These are phyloP conservation scores for Dothistroma septosporum DNA, from an alignment of 2,329 filamentous ascomycete genomes.

Conservation along the genomic window DNA sequence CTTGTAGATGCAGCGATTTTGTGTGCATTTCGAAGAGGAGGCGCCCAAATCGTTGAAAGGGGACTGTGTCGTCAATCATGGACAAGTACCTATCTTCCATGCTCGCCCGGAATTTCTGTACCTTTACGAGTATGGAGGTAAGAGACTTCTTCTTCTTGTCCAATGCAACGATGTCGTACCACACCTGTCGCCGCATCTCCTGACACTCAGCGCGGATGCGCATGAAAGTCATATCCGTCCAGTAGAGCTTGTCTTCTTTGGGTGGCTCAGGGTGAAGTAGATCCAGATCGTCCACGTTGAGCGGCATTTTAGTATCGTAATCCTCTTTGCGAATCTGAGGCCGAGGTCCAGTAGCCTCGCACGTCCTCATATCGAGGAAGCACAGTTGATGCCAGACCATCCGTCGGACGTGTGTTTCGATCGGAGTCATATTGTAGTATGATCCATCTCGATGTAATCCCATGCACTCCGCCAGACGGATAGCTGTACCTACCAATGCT, in stretches of 20 bases:
- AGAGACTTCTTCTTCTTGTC: slow-evolving; percentile 59
- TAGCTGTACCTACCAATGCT: slow-evolving; percentile 65
- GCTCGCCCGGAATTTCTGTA: slow-evolving; percentile 62
- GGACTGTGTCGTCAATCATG: slow-evolving; percentile 56
- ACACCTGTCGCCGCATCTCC: slow-evolving; percentile 67
- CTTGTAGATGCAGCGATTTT: slow-evolving; percentile 61
- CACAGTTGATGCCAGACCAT: slow-evolving; percentile 75
- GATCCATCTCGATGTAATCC: slow-evolving; percentile 68
- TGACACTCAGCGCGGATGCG: slow-evolving; percentile 68
- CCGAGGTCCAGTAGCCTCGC: slow-evolving; percentile 68
- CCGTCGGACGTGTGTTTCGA: slow-evolving; percentile 68
- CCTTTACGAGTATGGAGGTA: slow-evolving; percentile 61
- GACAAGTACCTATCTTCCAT: slow-evolving; percentile 64
- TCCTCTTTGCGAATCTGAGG: slow-evolving; percentile 69
- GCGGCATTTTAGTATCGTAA: slow-evolving; percentile 68
- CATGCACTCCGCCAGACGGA: slow-evolving; percentile 73
- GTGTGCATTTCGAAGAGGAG: slow-evolving; percentile 62
- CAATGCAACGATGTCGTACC: slow-evolving; percentile 64
- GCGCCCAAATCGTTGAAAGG: slow-evolving; percentile 60
- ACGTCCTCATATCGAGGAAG: slow-evolving; percentile 70
- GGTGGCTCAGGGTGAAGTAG: slow-evolving; percentile 43
- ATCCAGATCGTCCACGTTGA: slow-evolving; percentile 65
- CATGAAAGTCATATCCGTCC: slow-evolving; percentile 65
- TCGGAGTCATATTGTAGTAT: slow-evolving; percentile 59
- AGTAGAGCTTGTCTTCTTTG: slow-evolving; percentile 50